phyloP scores from a whole-genome alignment of 495 filamentous ascomycete genomes.

The Aspergillus ellipticus region DNA sequence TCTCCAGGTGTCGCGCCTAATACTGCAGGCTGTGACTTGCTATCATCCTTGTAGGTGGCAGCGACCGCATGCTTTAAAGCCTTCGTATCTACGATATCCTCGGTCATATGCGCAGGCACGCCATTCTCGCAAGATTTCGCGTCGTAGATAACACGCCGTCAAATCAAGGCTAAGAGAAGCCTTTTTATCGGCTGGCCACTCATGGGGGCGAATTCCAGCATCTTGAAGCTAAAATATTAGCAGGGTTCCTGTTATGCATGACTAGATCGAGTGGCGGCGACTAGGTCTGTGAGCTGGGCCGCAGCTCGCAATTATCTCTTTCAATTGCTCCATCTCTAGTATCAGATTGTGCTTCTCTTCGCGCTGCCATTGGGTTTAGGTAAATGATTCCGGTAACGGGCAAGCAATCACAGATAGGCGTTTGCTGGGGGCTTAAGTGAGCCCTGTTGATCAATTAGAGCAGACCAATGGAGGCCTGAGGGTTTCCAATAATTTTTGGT shows the following conservation, averaged over 20 bases:
- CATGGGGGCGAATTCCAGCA: neutral
- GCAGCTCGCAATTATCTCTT: neutral
- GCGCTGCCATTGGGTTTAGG: neutral
- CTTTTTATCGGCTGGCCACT: neutral
- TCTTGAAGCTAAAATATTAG: neutral
- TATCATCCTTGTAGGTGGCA: neutral
- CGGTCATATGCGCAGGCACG: neutral
- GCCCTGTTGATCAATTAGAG: too few relatives aligned
- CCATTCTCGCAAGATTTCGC: neutral
- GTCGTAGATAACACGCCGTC: neutral
- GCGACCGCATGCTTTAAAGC: neutral
- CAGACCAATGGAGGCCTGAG: too few relatives aligned
- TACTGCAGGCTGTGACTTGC: neutral
- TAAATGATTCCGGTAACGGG: too few relatives aligned
- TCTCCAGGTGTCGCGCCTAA: neutral
- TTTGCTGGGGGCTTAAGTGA: too few relatives aligned
- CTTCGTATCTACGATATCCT: neutral
- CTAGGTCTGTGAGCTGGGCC: neutral
- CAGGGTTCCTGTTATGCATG: neutral
- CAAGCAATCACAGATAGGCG: too few relatives aligned
- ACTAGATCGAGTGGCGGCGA: neutral
- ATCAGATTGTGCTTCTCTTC: too few relatives aligned
- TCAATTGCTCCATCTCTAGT: neutral
- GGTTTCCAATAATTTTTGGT: too few relatives aligned
- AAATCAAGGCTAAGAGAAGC: neutral